Conservation (phyloP, 192 early-diverging fungal genomes). For the Tieghemiomyces parasiticus region DNA sequence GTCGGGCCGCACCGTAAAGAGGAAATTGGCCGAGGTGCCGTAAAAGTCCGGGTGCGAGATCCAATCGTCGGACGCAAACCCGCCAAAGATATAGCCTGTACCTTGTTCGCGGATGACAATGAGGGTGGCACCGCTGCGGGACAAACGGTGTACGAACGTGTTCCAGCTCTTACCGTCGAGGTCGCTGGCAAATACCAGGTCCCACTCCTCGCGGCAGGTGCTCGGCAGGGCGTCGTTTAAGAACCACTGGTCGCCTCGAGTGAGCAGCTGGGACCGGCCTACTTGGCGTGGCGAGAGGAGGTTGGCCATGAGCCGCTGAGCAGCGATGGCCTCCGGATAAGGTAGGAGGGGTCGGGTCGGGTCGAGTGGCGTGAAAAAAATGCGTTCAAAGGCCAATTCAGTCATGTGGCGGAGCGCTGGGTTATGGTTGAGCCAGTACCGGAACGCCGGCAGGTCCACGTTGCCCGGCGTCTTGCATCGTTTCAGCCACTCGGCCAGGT, state of each 20-base stretch:
- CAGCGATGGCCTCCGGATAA: background rate
- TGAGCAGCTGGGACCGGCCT: slow-evolving; percentile 10
- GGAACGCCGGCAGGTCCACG: slow-evolving; percentile 13
- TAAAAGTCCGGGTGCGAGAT: slow-evolving; percentile 41
- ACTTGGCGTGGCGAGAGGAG: background rate
- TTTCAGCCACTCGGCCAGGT: slow-evolving; percentile 10
- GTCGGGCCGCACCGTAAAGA: slow-evolving; percentile 27
- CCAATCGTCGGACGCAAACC: slow-evolving; percentile 42
- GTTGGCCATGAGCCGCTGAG: slow-evolving; percentile 6
- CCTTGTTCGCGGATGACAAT: slow-evolving; percentile 33
- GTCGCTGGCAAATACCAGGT: slow-evolving; percentile 8
- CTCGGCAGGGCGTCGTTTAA: slow-evolving; percentile 5
- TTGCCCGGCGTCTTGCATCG: slow-evolving; percentile 12
- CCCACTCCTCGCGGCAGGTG: slow-evolving; percentile 8
- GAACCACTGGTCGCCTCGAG: slow-evolving; percentile 9
- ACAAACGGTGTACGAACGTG: slow-evolving; percentile 25
- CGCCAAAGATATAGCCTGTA: slow-evolving; percentile 45
- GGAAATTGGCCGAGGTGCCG: slow-evolving; percentile 38
- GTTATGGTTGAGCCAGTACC: slow-evolving; percentile 17
- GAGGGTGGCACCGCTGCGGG: slow-evolving; percentile 29
- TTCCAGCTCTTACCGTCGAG: slow-evolving; percentile 31
- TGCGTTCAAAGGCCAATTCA: slow-evolving; percentile 15
- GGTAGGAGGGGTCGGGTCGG: background rate
- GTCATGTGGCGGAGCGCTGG: slow-evolving; percentile 15
- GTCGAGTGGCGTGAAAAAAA: slow-evolving; percentile 12